phyloP scores from a whole-genome alignment of 805 yeast genomes.

The Nakazawaea peltata region DNA sequence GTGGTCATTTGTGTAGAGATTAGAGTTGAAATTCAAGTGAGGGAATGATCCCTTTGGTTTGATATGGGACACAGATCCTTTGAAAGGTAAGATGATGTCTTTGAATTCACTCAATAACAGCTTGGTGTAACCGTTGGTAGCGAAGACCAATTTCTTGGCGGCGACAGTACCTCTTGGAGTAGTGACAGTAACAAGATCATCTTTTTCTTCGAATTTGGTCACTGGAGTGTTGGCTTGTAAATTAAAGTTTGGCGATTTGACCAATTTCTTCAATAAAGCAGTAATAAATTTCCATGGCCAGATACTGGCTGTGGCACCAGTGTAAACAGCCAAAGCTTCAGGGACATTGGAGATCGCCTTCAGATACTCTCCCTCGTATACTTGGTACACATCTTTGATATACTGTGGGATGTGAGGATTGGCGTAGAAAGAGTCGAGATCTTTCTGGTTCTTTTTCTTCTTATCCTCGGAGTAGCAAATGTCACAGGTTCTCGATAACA shows the following conservation, averaged over 20 bases:
- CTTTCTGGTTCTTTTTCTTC: slow-evolving; percentile 7
- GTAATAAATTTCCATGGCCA: slow-evolving; percentile 36
- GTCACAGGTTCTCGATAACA: slow-evolving; percentile 21
- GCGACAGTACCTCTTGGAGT: slow-evolving; percentile 23
- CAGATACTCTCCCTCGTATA: slow-evolving; percentile 24
- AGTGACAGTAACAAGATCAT: slow-evolving; percentile 21
- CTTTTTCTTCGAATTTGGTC: slow-evolving; percentile 15
- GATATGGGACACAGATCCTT: slow-evolving; percentile 20
- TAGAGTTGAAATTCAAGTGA: slow-evolving; percentile 23
- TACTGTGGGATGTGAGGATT: slow-evolving; percentile 22
- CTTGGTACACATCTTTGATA: slow-evolving; percentile 22
- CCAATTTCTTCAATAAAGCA: slow-evolving; percentile 22
- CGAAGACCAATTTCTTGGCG: slow-evolving; percentile 24
- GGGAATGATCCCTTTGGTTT: slow-evolving; percentile 13
- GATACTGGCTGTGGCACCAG: slow-evolving; percentile 32
- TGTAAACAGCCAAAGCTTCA: slow-evolving; percentile 22
- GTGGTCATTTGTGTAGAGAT: slow-evolving; percentile 12
- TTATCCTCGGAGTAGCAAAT: slow-evolving; percentile 10
- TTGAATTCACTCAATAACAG: slow-evolving; percentile 14
- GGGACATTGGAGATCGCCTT: slow-evolving; percentile 19
- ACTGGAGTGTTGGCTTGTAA: slow-evolving; percentile 35
- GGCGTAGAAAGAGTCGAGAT: slow-evolving; percentile 14
- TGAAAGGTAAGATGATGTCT: slow-evolving; percentile 19
- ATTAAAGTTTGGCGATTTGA: slow-evolving; percentile 26
- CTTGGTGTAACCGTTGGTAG: slow-evolving; percentile 22